Evolutionary conservation across 2,329 filamentous ascomycete genomes (phyloP).

Genomic region (Aspergillus fructus): DNA sequence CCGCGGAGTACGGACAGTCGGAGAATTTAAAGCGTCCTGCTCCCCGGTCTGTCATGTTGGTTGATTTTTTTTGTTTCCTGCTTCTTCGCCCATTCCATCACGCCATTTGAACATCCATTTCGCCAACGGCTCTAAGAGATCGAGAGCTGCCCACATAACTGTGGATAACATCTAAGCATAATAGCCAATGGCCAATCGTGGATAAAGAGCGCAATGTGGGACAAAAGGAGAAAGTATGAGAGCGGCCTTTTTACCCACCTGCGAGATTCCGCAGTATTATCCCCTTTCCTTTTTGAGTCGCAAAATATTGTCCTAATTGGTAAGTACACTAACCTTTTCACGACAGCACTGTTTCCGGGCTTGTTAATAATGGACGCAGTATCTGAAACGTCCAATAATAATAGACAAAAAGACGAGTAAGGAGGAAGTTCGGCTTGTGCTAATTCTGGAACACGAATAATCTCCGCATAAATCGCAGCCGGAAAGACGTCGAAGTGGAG

Average conservation of each 20-base stretch:
- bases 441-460: background rate
- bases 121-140: background rate
- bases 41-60: background rate
- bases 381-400: too few species aligned
- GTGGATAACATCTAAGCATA: conserved; percentile 1
- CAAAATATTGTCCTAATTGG: too few species aligned
- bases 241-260: too few species aligned
- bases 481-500: background rate
- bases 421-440: background rate
- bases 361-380: too few species aligned
- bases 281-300: too few species aligned
- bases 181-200: background rate
- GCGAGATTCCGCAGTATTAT: too few species aligned
- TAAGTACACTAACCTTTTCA: too few species aligned
- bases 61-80: background rate
- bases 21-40: conserved; percentile 8
- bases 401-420: background rate
- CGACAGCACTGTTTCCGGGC: too few species aligned
- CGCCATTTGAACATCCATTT: conserved; percentile 15
- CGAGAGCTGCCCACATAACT: background rate
- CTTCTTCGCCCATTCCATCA: conserved; percentile 12
- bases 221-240: background rate
- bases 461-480: background rate
- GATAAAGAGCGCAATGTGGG: background rate
- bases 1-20: background rate